Conservation (phyloP, 495 filamentous ascomycete genomes). For the Hypoxylon subgilvum region DNA sequence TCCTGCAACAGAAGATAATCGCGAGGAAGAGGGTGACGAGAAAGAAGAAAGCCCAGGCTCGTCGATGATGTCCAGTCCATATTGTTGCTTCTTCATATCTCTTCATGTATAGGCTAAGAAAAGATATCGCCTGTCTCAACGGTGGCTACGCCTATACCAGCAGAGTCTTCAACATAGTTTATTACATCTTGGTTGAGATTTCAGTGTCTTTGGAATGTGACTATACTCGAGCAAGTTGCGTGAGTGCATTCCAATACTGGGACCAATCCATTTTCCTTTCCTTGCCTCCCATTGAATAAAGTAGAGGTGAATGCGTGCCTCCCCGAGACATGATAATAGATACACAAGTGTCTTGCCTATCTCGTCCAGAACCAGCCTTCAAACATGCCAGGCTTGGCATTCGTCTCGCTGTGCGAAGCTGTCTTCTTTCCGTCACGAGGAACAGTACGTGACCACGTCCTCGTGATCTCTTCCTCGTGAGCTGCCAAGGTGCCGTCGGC, state of each 20-base stretch:
- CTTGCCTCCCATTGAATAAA: too few species aligned
- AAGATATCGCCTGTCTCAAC: too few species aligned
- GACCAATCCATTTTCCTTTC: not conserved
- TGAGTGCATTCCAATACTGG: not conserved
- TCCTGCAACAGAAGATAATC: conserved; percentile 55
- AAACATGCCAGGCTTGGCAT: conserved; percentile 9
- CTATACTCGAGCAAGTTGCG: conserved; percentile 1
- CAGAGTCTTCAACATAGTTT: too few species aligned
- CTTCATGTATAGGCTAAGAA: too few species aligned
- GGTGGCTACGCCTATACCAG: too few species aligned
- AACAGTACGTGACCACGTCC: conserved; percentile 6
- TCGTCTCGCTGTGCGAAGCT: conserved; percentile 4
- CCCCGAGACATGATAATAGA: too few species aligned
- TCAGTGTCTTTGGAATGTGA: too few species aligned
- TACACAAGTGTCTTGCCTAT: too few species aligned
- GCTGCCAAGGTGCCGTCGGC: conserved; percentile 27
- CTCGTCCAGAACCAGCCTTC: conserved; percentile 45
- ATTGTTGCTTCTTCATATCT: not conserved
- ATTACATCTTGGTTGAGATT: too few species aligned
- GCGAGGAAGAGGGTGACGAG: conserved; percentile 54
- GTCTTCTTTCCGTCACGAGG: not conserved
- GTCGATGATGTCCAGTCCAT: conserved; percentile 19
- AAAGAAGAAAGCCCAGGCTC: conserved; percentile 55
- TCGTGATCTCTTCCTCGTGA: conserved; percentile 3
- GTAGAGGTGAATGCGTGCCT: not conserved